Percentiles rank a stretch among this genome's conserved stretches.
phyloP scores from a whole-genome alignment of 257 asterid species.

The Nicotiana sylvestris region DNA sequence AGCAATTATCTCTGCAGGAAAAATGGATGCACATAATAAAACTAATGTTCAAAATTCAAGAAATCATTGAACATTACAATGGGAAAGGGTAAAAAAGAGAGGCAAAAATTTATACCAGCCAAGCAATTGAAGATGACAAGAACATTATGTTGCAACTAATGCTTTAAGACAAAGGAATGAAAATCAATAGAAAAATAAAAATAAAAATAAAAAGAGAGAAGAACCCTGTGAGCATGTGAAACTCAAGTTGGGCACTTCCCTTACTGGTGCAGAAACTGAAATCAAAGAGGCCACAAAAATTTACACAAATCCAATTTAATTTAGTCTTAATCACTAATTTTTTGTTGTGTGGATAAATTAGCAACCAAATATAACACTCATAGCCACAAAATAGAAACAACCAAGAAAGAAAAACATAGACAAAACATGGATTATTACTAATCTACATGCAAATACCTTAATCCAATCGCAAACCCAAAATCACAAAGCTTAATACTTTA shows the following conservation, averaged over 20 bases:
- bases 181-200: neutral
- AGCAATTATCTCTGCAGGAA: conserved; percentile 5
- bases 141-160: neutral
- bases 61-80: neutral
- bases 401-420: neutral
- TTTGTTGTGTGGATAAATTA: neutral
- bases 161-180: neutral
- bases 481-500: neutral
- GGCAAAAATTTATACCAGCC: neutral
- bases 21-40: neutral
- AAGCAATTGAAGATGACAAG: neutral
- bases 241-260: conserved; percentile 12
- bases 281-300: conserved; percentile 11
- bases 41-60: neutral
- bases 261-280: neutral
- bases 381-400: conserved; percentile 9
- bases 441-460: neutral
- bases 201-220: neutral
- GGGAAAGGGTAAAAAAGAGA: neutral
- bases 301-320: neutral
- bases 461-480: neutral
- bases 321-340: conserved; percentile 6
- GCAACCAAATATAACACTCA: neutral
- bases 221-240: conserved; percentile 12
- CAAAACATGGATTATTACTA: neutral